Evolutionary conservation across 208 protist genomes (phyloP), one percentile per base, ranked within the genome.

Genomic region (Histomonas meleagridis): DNA sequence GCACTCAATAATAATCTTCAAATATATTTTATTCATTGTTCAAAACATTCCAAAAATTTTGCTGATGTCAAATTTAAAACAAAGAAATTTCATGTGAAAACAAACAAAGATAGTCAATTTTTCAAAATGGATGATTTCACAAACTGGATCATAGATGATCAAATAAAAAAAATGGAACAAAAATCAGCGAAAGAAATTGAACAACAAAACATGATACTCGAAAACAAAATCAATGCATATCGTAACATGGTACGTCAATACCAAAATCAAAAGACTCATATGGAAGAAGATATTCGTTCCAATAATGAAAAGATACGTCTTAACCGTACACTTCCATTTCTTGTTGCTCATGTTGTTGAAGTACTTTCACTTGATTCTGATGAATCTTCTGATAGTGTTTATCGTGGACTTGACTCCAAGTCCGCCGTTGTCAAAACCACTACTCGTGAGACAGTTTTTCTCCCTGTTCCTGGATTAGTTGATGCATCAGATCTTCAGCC

Each of bases 391-490:
- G 93, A 96, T 32, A 96, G 97, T 91, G 62, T 96, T 12, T 96
- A 96, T 65, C 65, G 93, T 18, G 92, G 96, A 55, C 76, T 94
- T 69, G 95, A 95, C 60, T 95, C 94, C 43, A 99, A 99, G 94
- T 98, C 96, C 93, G 97, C 97, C 60, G 97, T 99, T 69, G 95
- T 99, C 48, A 99, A 99, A 96, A 99, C 98, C 26, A 97, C 97
- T 12, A 98, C 97, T 26, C 95, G 98, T 70, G 97, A 97, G 94
- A 99, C 97, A 51, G 97, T 99, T 48, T 99, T 99, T 94, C 94
- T 99, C 7, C 98, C 99, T 10, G 97, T 99, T 21, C 95, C 98
- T n/a, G 99, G 99, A n/a, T 96, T 99, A 55, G 98, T 99, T 32
- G 97, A 99, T 91, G 92, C 97, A 7, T 95, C 96, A 14, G 96